Evolutionary conservation across 352 stramenopile genomes (phyloP).

Genomic region (Phytophthora megakarya): DNA sequence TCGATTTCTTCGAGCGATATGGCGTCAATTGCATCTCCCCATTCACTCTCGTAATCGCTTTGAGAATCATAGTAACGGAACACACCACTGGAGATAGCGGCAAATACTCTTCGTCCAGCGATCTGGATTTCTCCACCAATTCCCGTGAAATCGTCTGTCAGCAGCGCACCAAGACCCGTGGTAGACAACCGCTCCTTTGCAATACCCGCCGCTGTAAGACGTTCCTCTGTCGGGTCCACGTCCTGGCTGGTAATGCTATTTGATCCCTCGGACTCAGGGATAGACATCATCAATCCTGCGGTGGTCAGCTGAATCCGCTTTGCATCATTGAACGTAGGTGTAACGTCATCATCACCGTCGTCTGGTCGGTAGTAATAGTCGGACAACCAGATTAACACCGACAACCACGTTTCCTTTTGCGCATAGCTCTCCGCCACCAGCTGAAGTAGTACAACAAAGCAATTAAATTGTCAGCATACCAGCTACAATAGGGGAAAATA

Average conservation of each 20-base stretch:
- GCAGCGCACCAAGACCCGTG: slow-evolving; percentile 31
- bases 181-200: slow-evolving; percentile 36
- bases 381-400: slow-evolving; percentile 83
- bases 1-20: slow-evolving; percentile 81
- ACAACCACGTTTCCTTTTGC: slow-evolving; percentile 88
- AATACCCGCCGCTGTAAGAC: slow-evolving; percentile 33
- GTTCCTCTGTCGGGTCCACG: slow-evolving; percentile 34
- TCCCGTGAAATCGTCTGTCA: slow-evolving; percentile 52
- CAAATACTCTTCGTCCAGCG: slow-evolving; percentile 63
- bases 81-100: slow-evolving; percentile 80
- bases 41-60: slow-evolving; percentile 82
- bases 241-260: slow-evolving; percentile 36
- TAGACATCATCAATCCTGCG: slow-evolving; percentile 54
- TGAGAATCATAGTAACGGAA: slow-evolving; percentile 89
- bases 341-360: slow-evolving; percentile 32
- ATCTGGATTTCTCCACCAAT: slow-evolving; percentile 77
- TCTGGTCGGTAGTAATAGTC: slow-evolving; percentile 78
- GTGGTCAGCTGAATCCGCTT: slow-evolving; percentile 55
- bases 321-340: slow-evolving; percentile 26
- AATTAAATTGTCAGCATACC: slow-evolving; percentile 9
- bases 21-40: slow-evolving; percentile 82
- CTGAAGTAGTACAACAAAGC: slow-evolving; percentile 33
- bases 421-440: slow-evolving; percentile 78
- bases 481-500: slow-evolving; percentile 22
- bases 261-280: slow-evolving; percentile 48